These are phyloP conservation scores for Boletellus deceptivus DNA, from an alignment of 1,284 basidiomycete species.

Conservation along the genomic window DNA sequence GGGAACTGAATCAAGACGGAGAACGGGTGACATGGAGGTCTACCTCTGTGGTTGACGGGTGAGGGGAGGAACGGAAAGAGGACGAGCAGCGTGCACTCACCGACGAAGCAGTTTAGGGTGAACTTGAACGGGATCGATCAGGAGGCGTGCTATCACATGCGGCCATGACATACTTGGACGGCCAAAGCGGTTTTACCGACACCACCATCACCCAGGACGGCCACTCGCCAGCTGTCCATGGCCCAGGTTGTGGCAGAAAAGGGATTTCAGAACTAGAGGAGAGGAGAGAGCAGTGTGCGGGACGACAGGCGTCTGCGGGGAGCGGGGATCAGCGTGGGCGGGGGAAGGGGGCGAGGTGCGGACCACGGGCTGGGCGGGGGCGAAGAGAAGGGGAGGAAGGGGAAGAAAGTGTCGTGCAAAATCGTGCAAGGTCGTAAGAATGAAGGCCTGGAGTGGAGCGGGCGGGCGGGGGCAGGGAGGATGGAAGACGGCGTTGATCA, in stretches of 20 bases:
- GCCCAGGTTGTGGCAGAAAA: conserved; percentile 31
- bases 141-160: conserved; percentile 3
- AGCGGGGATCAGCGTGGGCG: conserved; percentile 12
- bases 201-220: conserved; percentile 95
- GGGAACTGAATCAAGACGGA: conserved; percentile 10
- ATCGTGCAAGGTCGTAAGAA: conserved; percentile 72
- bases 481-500: conserved; percentile 35
- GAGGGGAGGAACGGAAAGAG: conserved; percentile 19
- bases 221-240: conserved; percentile 91
- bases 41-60: conserved; percentile 45
- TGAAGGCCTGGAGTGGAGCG: conserved; percentile 32
- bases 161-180: conserved; percentile 69
- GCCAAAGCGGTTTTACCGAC: conserved; percentile 97
- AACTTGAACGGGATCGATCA: conserved; percentile 52
- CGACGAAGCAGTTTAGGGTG: conserved; percentile 91
- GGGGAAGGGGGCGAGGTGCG: conserved; percentile 5
- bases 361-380: conserved; percentile 27
- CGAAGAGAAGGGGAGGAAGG: conserved; percentile 24
- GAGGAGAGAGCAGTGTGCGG: conserved; percentile 12
- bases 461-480: conserved; percentile 35
- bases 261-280: conserved; percentile 24
- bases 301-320: conserved; percentile 10
- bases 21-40: conserved; percentile 13
- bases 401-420: conserved; percentile 55
- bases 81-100: conserved; percentile 40